These are phyloP conservation scores for Epithemia pelagica DNA, from an alignment of 108 stramenopile genomes.

Conservation along the genomic window DNA sequence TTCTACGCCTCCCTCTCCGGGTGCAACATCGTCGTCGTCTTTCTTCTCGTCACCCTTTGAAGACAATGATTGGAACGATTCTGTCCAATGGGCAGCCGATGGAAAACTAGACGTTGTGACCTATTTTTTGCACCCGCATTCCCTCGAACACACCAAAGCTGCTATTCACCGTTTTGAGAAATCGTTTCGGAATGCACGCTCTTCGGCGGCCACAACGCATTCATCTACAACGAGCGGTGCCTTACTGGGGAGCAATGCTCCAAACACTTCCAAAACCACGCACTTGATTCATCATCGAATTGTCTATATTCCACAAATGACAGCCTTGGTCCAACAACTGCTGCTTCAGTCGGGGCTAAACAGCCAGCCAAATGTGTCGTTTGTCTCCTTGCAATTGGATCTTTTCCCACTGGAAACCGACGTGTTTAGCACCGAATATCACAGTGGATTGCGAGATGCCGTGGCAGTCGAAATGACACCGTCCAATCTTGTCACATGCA, in stretches of 20 bases:
- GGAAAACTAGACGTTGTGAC: constrained; percentile 39
- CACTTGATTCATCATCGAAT: constrained; percentile 31
- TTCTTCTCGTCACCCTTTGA: background rate
- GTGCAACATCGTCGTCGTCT: background rate
- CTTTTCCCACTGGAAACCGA: constrained; percentile 47
- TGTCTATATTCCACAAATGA: constrained; percentile 44
- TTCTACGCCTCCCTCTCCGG: background rate
- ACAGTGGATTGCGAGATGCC: constrained; percentile 9
- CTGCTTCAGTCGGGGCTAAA: constrained; percentile 16
- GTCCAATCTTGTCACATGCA: constrained; percentile 42
- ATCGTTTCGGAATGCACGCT: background rate
- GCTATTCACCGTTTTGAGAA: constrained; percentile 17
- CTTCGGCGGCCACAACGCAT: background rate
- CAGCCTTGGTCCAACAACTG: constrained; percentile 27
- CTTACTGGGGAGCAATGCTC: background rate
- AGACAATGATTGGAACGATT: background rate
- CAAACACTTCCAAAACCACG: background rate
- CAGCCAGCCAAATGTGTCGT: constrained; percentile 19
- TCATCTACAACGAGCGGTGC: background rate
- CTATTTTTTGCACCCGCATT: constrained; percentile 33
- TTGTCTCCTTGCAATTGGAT: constrained; percentile 40
- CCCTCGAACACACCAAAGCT: constrained; percentile 22
- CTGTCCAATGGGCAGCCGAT: background rate
- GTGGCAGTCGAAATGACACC: constrained; percentile 56
- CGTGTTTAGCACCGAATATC: constrained; percentile 35